Conservation (phyloP, 345 rosid genomes). For the Jatropha curcas region DNA sequence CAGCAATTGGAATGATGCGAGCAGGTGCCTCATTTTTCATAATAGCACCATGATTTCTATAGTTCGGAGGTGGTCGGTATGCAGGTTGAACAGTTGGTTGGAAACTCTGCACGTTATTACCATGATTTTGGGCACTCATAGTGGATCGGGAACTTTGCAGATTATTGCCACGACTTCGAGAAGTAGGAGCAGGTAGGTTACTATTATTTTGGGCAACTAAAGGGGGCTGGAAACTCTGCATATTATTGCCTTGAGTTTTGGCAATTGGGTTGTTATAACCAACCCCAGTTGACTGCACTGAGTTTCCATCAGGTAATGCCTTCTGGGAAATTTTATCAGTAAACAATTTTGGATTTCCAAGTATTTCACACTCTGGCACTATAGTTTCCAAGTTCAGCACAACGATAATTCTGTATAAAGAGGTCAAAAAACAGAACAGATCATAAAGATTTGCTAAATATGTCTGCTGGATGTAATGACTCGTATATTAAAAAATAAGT, state of each 20-base stretch:
- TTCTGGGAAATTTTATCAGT: conserved; percentile 44
- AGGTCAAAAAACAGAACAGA: conserved; percentile 6
- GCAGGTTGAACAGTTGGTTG: conserved; percentile 73
- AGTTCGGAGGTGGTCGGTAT: conserved; percentile 74
- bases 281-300: conserved; percentile 32
- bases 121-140: conserved; percentile 31
- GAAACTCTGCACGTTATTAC: conserved; percentile 45
- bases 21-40: conserved; percentile 93
- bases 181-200: conserved; percentile 46
- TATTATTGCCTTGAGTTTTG: conserved; percentile 18
- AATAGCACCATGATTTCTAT: conserved; percentile 70
- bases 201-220: conserved; percentile 38
- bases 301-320: conserved; percentile 30
- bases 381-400: conserved; percentile 85
- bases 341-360: conserved; percentile 67
- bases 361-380: conserved; percentile 59
- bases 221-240: conserved; percentile 12
- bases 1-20: conserved; percentile 60
- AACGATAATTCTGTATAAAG: conserved; percentile 62
- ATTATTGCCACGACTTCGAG: conserved; percentile 23
- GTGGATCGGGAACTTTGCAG: conserved; percentile 10
- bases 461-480: conserved; percentile 10
- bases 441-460: conserved; percentile 9
- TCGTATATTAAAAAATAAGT: not conserved
- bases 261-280: conserved; percentile 24